Evolutionary conservation across 164 flowering plant genomes (phyloP).

Genomic region (Dillenia suffruticosa): DNA sequence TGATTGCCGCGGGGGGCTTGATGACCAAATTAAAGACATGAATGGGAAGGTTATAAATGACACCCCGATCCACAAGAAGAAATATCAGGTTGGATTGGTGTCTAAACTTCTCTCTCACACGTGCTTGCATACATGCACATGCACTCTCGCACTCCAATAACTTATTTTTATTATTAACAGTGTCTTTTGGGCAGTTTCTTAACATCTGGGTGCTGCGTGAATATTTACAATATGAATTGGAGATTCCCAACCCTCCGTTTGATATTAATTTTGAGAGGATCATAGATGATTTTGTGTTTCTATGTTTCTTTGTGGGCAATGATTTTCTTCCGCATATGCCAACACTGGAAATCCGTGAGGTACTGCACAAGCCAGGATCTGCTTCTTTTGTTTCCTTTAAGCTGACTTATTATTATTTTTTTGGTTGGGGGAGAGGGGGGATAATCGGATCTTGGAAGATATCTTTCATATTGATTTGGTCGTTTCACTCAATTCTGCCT

Average conservation of each 20-base stretch:
- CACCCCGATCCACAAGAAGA: slow-evolving; percentile 88
- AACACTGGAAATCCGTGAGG: slow-evolving; percentile 98
- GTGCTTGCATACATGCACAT: neutral
- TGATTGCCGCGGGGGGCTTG: slow-evolving; percentile 58
- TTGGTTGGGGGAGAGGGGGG: too few species aligned
- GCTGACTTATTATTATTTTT: too few species aligned
- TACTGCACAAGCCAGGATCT: slow-evolving; percentile 14
- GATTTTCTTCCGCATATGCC: slow-evolving; percentile 99
- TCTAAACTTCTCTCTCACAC: neutral
- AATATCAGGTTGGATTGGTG: slow-evolving; percentile 74
- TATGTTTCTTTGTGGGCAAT: slow-evolving; percentile 98
- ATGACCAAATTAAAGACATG: slow-evolving; percentile 17
- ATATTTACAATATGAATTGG: slow-evolving; percentile 80
- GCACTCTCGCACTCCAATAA: neutral
- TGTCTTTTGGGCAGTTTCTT: slow-evolving; percentile 59
- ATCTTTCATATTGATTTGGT: too few species aligned
- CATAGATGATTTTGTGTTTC: slow-evolving; percentile 94
- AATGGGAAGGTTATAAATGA: slow-evolving; percentile 43
- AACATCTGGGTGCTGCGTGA: slow-evolving; percentile 94
- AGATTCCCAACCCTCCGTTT: slow-evolving; percentile 70
- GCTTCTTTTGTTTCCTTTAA: too few species aligned
- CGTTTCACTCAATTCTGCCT: too few species aligned
- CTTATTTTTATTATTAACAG: neutral
- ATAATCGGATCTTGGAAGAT: too few species aligned
- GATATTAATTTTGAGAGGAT: slow-evolving; percentile 70